Base-by-base conservation (phyloP, 1,284 basidiomycete genomes). In the Ustilago vetiveriae region DNA sequence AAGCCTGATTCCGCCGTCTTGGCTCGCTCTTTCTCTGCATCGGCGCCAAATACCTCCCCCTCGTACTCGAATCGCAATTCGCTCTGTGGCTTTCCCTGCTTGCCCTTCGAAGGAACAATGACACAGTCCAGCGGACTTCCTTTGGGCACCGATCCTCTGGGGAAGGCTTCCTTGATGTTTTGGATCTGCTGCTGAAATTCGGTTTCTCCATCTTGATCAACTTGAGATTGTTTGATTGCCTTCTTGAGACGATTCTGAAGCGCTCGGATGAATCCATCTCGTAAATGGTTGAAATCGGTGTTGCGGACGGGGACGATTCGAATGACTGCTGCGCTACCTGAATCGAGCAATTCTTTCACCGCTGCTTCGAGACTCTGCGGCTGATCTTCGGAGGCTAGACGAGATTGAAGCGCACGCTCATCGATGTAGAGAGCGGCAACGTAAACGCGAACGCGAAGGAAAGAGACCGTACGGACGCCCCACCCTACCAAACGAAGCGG, bases 391-490 rank as follows among this genome's bases (percentile, higher is more conserved):
- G 37, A 5, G 23, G 19, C 4, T 13, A 2, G 7, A 11, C 11
- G 21, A 27, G 0, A 71, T 47, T 17, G 32, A 21, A 21, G 44
- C 27, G 27, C 27, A 29, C 27, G 30, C 47, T 92, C 83, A 81
- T 92, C 91, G 14, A 90, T 90, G 81, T 94, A 94, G 79, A 94
- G 90, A 1, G 86, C 92, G 37, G 91, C 87, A 5, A 91, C 90
- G 82, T 94, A 94, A 10, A 94, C 92, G 67, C 89, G 87, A 57
- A 94, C 86, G 6, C 87, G 85, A 39, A 94, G 83, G 83, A 94
- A 92, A 11, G 90, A 85, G 38, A 94, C 92, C 0, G 89, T 91
- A 38, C 92, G 85, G 27, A 92, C 90, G 38, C 92, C 92, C 2
- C 91, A 84, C 1, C 92, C 92, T 11, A 94, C 83, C 6, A 94